phyloP scores from a whole-genome alignment of 1,284 basidiomycete species.

The Malassezia arunalokei region DNA sequence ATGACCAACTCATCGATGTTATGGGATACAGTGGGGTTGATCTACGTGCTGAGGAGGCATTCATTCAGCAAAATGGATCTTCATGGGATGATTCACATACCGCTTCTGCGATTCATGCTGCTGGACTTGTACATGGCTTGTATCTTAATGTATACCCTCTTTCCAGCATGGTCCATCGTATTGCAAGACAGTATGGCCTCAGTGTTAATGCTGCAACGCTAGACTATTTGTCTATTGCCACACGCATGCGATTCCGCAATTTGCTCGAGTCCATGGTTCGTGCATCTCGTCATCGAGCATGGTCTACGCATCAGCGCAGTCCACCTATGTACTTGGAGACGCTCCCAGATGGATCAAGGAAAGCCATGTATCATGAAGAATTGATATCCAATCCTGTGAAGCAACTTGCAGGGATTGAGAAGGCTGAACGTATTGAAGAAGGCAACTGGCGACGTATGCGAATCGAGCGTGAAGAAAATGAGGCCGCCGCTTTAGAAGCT shows the following conservation, averaged over 20 bases:
- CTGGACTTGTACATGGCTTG: constrained; percentile 24
- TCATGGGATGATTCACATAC: constrained; percentile 21
- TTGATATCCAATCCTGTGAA: constrained; percentile 29
- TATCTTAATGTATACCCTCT: constrained; percentile 36
- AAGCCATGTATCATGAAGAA: constrained; percentile 35
- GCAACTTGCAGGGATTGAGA: constrained; percentile 41
- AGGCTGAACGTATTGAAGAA: constrained; percentile 37
- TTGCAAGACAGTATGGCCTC: constrained; percentile 24
- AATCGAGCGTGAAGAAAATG: constrained; percentile 30
- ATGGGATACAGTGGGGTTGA: constrained; percentile 39
- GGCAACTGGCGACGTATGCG: constrained; percentile 27
- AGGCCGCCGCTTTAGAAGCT: constrained; percentile 21
- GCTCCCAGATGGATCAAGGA: constrained; percentile 15
- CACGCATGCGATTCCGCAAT: constrained; percentile 36
- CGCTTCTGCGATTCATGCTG: constrained; percentile 11
- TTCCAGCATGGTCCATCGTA: constrained; percentile 32
- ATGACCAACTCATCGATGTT: constrained; percentile 35
- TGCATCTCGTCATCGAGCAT: constrained; percentile 37
- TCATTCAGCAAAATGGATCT: constrained; percentile 24
- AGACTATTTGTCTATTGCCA: constrained; percentile 38
- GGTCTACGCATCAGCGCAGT: constrained; percentile 36
- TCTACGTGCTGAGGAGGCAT: constrained; percentile 36
- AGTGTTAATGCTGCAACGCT: constrained; percentile 40
- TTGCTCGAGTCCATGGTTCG: constrained; percentile 40
- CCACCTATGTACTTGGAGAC: constrained; percentile 22